Percentiles rank a stretch among this genome's conserved stretches.
phyloP scores from a whole-genome alignment of 2,329 filamentous ascomycete species.

The Graphiopsis chlorocephala region DNA sequence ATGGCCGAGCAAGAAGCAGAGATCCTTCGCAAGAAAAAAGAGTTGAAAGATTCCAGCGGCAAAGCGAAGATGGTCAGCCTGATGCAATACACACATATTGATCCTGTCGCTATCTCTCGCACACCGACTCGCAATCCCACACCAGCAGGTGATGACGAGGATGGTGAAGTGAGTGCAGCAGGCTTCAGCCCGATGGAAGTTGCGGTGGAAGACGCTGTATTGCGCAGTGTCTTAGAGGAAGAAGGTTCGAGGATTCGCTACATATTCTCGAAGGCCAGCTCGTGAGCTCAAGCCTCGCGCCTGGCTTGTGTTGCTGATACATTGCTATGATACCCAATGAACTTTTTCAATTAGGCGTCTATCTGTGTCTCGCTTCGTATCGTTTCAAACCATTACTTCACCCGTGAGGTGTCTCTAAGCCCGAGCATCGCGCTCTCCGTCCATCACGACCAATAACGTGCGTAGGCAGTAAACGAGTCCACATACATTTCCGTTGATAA shows the following conservation, averaged over 20 bases:
- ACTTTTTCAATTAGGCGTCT: background rate
- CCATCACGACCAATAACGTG: background rate
- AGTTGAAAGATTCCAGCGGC: slow-evolving; percentile 29
- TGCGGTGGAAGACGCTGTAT: slow-evolving; percentile 51
- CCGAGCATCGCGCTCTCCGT: background rate
- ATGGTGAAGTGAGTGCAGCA: slow-evolving; percentile 28
- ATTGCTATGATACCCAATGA: background rate
- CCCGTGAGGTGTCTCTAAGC: background rate
- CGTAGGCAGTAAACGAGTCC: background rate
- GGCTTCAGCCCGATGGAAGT: slow-evolving; percentile 31
- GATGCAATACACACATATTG: slow-evolving; percentile 56
- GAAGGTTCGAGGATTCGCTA: slow-evolving; percentile 46
- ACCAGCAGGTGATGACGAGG: slow-evolving; percentile 33
- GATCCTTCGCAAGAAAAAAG: slow-evolving; percentile 31
- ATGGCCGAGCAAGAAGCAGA: slow-evolving; percentile 45
- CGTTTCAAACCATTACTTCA: background rate
- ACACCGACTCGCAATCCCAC: slow-evolving; percentile 30
- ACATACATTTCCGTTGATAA: background rate
- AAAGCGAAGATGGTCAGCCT: slow-evolving; percentile 49
- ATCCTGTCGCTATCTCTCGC: slow-evolving; percentile 39
- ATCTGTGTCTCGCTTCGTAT: background rate
- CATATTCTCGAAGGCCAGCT: slow-evolving; percentile 47
- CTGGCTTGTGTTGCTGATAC: background rate
- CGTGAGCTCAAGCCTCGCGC: background rate
- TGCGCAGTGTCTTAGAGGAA: slow-evolving; percentile 50